phyloP scores from a whole-genome alignment of 306 rosid genomes.

The Purshia tridentata region DNA sequence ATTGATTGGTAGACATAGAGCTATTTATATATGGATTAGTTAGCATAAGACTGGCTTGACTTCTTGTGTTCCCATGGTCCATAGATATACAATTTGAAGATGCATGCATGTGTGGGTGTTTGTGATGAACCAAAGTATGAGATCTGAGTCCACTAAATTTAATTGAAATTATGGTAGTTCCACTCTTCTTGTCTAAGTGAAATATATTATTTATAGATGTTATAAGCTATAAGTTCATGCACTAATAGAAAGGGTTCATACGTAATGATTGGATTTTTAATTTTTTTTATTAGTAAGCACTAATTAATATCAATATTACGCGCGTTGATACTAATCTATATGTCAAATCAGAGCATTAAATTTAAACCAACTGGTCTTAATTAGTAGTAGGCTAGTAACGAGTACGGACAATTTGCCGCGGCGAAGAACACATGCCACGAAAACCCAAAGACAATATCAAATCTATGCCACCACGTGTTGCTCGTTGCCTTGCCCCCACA shows the following conservation, averaged over 20 bases:
- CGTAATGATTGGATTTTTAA: background rate
- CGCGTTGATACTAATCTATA: background rate
- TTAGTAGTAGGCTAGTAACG: background rate
- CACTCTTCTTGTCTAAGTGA: background rate
- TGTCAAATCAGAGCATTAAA: background rate
- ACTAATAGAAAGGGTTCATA: background rate
- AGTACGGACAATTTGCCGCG: slow-evolving; percentile 14
- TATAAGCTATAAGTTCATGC: background rate
- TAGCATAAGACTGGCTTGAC: slow-evolving; percentile 17
- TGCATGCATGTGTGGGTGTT: background rate
- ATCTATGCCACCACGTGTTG: background rate
- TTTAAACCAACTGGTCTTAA: background rate
- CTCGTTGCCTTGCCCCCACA: background rate
- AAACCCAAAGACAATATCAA: background rate
- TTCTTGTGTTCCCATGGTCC: slow-evolving; percentile 18
- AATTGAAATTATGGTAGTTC: background rate
- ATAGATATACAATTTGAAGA: background rate
- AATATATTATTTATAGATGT: too few relatives aligned
- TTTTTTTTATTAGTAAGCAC: background rate
- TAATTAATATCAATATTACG: background rate
- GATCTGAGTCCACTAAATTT: background rate
- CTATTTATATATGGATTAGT: slow-evolving; percentile 5
- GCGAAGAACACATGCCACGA: background rate
- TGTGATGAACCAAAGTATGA: background rate
- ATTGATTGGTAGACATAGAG: background rate